Base-by-base conservation (phyloP, 257 asterid species). In the Plectranthus barbatus region DNA sequence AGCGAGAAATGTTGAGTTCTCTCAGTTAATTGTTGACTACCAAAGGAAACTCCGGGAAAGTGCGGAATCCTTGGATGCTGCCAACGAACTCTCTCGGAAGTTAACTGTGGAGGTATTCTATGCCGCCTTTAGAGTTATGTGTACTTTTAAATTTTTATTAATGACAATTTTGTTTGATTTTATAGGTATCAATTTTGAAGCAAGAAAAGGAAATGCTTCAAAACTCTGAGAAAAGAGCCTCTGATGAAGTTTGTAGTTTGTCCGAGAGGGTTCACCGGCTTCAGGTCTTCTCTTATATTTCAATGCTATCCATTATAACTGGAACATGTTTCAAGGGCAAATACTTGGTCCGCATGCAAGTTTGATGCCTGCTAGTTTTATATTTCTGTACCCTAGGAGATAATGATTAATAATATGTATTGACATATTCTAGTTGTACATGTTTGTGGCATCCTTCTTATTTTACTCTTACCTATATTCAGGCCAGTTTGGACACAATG, bases 201-300 rank as follows among this genome's bases (percentile, higher is more conserved):
- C 79, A 81, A 41, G 97, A 92, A 75, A 89, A 85, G 77, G 95
- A 84, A 72, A 73, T 82, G 71, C 67, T 85, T 57, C 70, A 72
- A 56, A 83, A 80, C 71, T 76, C 99, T n/a, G 97, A 92, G 73
- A 89, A 85, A 80, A 86, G 96, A 82, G 96, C 99, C 41, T 79
- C 80, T 50, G 94, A 89, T 72, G 97, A 89, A 82, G 90, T 82
- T 66, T 85, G 84, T 54, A 83, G 71, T 77, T 76, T 89, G 77
- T 79, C 96, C 4, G 96, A 86, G 75, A 90, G 99, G 81, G 87
- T 83, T 76, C 80, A 84, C 60, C 87, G 88, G 26, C 80, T 92
- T 74, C 99, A 90, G 95, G 97, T 90, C 7, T 44, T 17, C 47
- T 18, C 15, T 14, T 33, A 15, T 14, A 14, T 33, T 7, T 33